Conservation (phyloP, 768 basidiomycete species). For the Mycena olivaceomarginata region DNA sequence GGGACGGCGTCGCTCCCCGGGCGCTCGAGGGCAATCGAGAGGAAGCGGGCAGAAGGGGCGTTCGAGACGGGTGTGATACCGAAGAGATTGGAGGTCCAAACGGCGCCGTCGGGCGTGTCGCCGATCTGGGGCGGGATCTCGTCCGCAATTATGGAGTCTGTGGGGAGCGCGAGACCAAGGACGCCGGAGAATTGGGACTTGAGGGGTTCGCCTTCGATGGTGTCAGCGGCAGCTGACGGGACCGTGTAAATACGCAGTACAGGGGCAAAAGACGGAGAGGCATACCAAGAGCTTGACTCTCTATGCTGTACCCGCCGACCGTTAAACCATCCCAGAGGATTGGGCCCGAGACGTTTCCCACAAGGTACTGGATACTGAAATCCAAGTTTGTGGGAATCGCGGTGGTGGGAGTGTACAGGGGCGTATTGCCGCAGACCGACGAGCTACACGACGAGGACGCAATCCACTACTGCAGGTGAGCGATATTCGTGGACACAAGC, state of each 20-base stretch:
- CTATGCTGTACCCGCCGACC: constrained; percentile 79
- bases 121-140: constrained; percentile 67
- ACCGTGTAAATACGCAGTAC: background rate
- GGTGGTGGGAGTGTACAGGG: constrained; percentile 73
- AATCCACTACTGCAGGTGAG: constrained; percentile 75
- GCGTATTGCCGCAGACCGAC: constrained; percentile 67
- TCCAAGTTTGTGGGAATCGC: constrained; percentile 63
- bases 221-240: constrained; percentile 73
- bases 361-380: constrained; percentile 76
- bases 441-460: constrained; percentile 80
- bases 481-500: background rate
- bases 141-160: constrained; percentile 79
- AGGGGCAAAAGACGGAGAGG: background rate
- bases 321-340: constrained; percentile 82
- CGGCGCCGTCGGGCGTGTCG: constrained; percentile 78
- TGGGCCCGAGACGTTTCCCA: constrained; percentile 75
- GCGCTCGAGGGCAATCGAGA: constrained; percentile 80
- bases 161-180: constrained; percentile 85
- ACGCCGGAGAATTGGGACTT: constrained; percentile 76
- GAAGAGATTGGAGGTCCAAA: constrained; percentile 83
- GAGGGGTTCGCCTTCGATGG: constrained; percentile 75
- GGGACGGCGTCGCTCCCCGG: constrained; percentile 77
- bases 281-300: constrained; percentile 83
- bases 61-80: constrained; percentile 72
- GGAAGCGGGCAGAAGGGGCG: constrained; percentile 78